These are phyloP conservation scores for Claviceps sorghi DNA, from an alignment of 2,329 filamentous ascomycete genomes.

Conservation along the genomic window DNA sequence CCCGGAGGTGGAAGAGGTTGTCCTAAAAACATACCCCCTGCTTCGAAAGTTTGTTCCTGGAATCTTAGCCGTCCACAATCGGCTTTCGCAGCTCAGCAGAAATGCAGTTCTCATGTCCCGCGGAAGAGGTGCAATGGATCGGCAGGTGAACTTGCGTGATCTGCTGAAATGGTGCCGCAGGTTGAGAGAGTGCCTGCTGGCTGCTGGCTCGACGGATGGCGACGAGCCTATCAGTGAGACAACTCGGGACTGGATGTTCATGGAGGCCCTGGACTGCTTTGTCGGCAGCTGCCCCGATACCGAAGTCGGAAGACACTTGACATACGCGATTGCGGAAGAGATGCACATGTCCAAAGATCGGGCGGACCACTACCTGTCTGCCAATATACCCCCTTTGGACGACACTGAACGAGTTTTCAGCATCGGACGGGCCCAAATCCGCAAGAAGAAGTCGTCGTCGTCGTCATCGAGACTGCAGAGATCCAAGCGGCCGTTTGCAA, in stretches of 20 bases:
- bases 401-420: conserved; percentile 41
- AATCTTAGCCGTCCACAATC: conserved; percentile 44
- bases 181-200: conserved; percentile 49
- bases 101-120: conserved; percentile 20
- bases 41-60: conserved; percentile 48
- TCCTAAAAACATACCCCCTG: conserved; percentile 54
- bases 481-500: conserved; percentile 62
- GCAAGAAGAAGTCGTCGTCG: conserved; percentile 36
- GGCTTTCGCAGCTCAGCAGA: conserved; percentile 37
- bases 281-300: conserved; percentile 62
- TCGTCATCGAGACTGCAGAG: conserved; percentile 31
- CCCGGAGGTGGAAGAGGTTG: conserved; percentile 60
- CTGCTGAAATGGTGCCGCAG: conserved; percentile 84
- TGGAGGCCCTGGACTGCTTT: conserved; percentile 90
- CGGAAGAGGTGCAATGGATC: conserved; percentile 28
- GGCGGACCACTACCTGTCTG: conserved; percentile 60
- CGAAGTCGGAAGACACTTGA: conserved; percentile 43
- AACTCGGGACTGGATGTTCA: conserved; percentile 69
- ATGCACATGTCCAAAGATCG: conserved; percentile 76
- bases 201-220: conserved; percentile 47
- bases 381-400: conserved; percentile 57
- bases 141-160: conserved; percentile 57
- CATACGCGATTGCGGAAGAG: conserved; percentile 63
- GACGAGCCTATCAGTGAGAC: conserved; percentile 59
- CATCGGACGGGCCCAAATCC: conserved; percentile 52